Evolutionary conservation across 805 yeast species (phyloP), one percentile per base, ranked within the genome.

Genomic region (Kazachstania bromeliacearum): DNA sequence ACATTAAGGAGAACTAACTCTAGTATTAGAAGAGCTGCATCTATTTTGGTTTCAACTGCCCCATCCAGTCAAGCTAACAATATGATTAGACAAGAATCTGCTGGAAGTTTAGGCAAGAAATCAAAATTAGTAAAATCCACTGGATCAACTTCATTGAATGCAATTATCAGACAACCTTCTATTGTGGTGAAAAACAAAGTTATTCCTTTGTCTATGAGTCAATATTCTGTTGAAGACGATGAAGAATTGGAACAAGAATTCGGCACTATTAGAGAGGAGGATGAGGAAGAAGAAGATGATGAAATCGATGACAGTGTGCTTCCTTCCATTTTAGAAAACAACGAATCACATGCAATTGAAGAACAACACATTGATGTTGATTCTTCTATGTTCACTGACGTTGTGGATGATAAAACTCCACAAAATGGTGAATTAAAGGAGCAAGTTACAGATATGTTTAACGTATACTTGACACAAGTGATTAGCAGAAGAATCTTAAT

Each of bases 1-100:
- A 36, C 39, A 12, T 38, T 59, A 29, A 50, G 61, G 41, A 50
- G 64, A 23, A 56, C 63, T 0, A 54, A 57, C 6, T 59, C 64
- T 0, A 56, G 62, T 5, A 58, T 59, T 15, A 57, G 55, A 40
- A 48, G 64, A 38, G 64, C 64, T 8, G 62, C 62, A 4, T 59
- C 64, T 2, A 51, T 48, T 2, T 45, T 58, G 21, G 53, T 52
- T 8, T 37, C 54, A 2, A 38, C 51, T 4, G 13, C 39, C 7
- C 41, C 44, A 5, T 36, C 34, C 8, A 38, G 34, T 4, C 24
- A 26, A n/a, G 17, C 34, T 6, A 20, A 36, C 16, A 26, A 16
- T n/a, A 28, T 4, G 35, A 25, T 9, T 8, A n/a, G 3, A 26
- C 24, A 26, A 19, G 15, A 28, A 17, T 29, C 22, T 4, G 18